A percentile compares a stretch with the other conserved stretches of the same genome.
phyloP scores from a whole-genome alignment of 306 rosid genomes.

The Psophocarpus tetragonolobus region DNA sequence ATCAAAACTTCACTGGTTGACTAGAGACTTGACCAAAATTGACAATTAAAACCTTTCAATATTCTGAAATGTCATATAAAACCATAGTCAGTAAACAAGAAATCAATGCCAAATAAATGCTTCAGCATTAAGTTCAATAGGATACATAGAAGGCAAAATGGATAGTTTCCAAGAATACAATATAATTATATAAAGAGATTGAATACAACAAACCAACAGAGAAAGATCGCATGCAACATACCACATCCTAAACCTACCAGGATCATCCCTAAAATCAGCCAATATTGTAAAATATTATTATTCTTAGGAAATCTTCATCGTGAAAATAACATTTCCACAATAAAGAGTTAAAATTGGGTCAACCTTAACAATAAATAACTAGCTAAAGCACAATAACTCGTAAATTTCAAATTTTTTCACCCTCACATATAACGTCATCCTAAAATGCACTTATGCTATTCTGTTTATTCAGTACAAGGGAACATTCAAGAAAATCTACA shows the following conservation, averaged over 20 bases:
- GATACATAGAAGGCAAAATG: neutral
- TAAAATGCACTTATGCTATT: neutral
- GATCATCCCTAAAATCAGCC: neutral
- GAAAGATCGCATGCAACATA: neutral
- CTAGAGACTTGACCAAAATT: conserved; percentile 16
- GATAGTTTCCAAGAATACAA: neutral
- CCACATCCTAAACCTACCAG: conserved; percentile 3
- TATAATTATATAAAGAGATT: neutral
- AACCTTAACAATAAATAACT: neutral
- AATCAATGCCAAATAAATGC: conserved; percentile 12
- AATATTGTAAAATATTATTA: neutral
- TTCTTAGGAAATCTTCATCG: neutral
- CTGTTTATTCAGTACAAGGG: neutral
- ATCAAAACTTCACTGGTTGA: conserved; percentile 25
- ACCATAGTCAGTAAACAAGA: conserved; percentile 7
- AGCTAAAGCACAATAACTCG: neutral
- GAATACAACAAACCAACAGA: neutral
- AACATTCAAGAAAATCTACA: neutral
- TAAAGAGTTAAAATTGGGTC: neutral
- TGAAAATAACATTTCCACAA: neutral
- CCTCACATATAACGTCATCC: neutral
- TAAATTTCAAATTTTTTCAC: neutral
- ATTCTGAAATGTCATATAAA: conserved; percentile 22
- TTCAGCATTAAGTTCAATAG: conserved; percentile 10
- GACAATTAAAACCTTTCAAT: conserved; percentile 31